Conservation (phyloP, 2,329 filamentous ascomycete genomes). For the Aspergillus tubingensis region DNA sequence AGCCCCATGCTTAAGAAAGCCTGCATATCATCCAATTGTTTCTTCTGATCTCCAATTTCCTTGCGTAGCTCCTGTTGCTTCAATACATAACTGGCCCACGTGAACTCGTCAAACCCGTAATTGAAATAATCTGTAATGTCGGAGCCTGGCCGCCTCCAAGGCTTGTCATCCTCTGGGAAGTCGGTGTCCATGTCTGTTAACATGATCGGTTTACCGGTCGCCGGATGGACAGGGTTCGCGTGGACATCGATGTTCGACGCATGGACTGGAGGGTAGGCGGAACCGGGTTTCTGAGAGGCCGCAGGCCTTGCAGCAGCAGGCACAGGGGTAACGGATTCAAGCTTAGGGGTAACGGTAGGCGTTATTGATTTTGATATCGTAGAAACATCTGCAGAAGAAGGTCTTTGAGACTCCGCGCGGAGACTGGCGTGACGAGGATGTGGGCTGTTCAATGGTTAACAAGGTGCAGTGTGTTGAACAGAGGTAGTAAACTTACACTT, state of each 20-base stretch:
- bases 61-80: constrained; percentile 80
- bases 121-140: constrained; percentile 98
- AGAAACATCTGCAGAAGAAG: constrained; percentile 36
- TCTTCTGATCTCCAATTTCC: constrained; percentile 81
- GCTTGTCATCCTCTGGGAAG: constrained; percentile 77
- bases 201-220: constrained; percentile 75
- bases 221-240: constrained; percentile 75
- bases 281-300: constrained; percentile 55
- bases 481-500: constrained; percentile 34
- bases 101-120: constrained; percentile 98
- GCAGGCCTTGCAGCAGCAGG: constrained; percentile 37
- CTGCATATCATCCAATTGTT: constrained; percentile 62
- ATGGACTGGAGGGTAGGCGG: constrained; percentile 65
- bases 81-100: constrained; percentile 89
- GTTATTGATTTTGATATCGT: constrained; percentile 36
- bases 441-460: constrained; percentile 34
- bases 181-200: constrained; percentile 76
- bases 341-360: constrained; percentile 34
- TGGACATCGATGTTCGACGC: constrained; percentile 86
- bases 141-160: constrained; percentile 91
- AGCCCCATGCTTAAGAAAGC: constrained; percentile 57
- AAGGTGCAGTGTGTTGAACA: not conserved
- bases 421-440: constrained; percentile 42
- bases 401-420: constrained; percentile 38
- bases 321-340: constrained; percentile 35